Evolutionary conservation across 108 stramenopile genomes (phyloP).

Genomic region (Cyclotella atomus): DNA sequence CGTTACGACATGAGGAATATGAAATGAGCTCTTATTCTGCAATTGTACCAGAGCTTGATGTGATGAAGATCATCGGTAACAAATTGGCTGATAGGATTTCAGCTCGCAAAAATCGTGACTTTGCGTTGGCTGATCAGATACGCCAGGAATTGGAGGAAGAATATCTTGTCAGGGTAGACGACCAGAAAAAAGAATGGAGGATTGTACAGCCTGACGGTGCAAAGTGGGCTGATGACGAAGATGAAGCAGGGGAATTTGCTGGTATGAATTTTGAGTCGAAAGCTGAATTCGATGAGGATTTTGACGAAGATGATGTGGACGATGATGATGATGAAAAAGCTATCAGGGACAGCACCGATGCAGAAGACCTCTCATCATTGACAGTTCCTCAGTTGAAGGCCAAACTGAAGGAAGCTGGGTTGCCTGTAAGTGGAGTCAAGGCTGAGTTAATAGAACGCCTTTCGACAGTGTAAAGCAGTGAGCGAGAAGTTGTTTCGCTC

Average conservation of each 20-base stretch:
- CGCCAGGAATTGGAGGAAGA: constrained; percentile 49
- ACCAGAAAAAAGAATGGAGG: constrained; percentile 57
- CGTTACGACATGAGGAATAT: constrained; percentile 39
- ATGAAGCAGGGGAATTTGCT: constrained; percentile 21
- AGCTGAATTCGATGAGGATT: constrained; percentile 36
- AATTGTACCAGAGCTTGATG: constrained; percentile 33
- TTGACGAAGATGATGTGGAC: constrained; percentile 8
- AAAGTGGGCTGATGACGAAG: constrained; percentile 27
- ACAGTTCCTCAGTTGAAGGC: constrained; percentile 69
- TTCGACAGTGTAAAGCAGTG: background rate
- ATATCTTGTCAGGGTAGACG: constrained; percentile 59
- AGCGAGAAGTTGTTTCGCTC: background rate
- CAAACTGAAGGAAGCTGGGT: constrained; percentile 53
- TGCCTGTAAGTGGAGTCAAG: constrained; percentile 71
- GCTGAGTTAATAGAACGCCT: constrained; percentile 69
- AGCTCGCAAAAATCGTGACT: constrained; percentile 57
- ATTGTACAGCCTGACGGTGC: constrained; percentile 31
- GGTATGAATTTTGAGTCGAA: constrained; percentile 31
- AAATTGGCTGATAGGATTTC: constrained; percentile 53
- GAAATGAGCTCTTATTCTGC: constrained; percentile 30
- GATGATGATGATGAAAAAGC: constrained; percentile 16
- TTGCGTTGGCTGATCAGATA: constrained; percentile 63
- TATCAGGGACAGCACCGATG: constrained; percentile 8
- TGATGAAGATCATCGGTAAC: constrained; percentile 21
- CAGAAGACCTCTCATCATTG: constrained; percentile 26